Base-by-base conservation (phyloP, 1,284 basidiomycete genomes). In the Cryptococcus floricola region DNA sequence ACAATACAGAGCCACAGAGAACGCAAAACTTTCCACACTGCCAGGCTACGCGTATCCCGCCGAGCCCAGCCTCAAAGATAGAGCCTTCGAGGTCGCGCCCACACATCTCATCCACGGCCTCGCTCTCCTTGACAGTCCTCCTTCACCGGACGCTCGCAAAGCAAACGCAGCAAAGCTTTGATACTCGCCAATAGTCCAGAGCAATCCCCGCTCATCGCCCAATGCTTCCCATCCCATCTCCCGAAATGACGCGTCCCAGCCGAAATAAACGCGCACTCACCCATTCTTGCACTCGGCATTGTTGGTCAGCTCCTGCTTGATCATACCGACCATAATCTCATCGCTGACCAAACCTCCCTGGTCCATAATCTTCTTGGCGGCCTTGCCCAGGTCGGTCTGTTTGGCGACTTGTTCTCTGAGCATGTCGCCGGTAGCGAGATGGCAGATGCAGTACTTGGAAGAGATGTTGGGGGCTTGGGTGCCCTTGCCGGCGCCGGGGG, bases 341-440 rank as follows among this genome's bases (percentile, higher is more conserved):
- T 98, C 95, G 51, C 85, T 84, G 56, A 98, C 93, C 52, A 98
- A 85, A 27, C 88, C 92, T 50, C 95, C 94, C 37, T 85, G 83
- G 76, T 98, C 94, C 91, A 98, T 98, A 77, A 98, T 88, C 79
- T 94, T 93, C 84, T 98, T 98, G 38, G 95, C 95, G 70, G 90
- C 84, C 55, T 88, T 81, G 61, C 95, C 95, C 49, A 98, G 84
- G 42, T 85, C 80, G 5, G 95, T 97, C 80, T 95, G 88, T 75
- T 87, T 80, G 45, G 84, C 70, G 57, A 98, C 93, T 78, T 98
- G 93, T 63, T 94, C 91, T 49, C 95, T 89, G 57, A 98, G 82
- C 91, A 98, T 96, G 81, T 98, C 95, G 39, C 95, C 95, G 31
- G 95, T 98, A 34, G 95, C 94, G 65, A 98, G 82, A 80, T 98